Conservation (phyloP, 1,139 yeast genomes). For the Wickerhamomyces sp. region DNA sequence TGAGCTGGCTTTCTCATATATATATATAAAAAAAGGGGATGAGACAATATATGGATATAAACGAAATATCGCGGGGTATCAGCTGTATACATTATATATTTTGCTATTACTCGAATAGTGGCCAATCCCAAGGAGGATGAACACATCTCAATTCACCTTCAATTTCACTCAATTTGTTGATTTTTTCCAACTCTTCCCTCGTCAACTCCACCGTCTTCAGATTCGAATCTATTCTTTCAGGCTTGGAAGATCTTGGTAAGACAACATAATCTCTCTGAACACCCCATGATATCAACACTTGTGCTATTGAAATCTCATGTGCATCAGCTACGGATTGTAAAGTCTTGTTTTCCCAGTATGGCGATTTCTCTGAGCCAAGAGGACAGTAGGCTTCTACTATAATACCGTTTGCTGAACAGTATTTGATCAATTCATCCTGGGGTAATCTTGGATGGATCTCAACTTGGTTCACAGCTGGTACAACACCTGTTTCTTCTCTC, state of each 20-base stretch:
- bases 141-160: conserved; percentile 43
- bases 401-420: too few relatives aligned
- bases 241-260: conserved; percentile 65
- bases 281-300: conserved; percentile 64
- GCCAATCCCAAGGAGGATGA: not conserved
- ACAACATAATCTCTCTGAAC: conserved; percentile 61
- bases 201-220: conserved; percentile 42
- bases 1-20: not conserved
- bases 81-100: not conserved
- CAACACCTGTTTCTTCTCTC: not conserved
- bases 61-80: not conserved
- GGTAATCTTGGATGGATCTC: not conserved
- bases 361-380: too few relatives aligned
- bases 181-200: conserved; percentile 45
- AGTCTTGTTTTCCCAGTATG: too few relatives aligned
- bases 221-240: conserved; percentile 54
- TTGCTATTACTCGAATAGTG: not conserved
- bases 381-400: too few relatives aligned
- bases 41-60: too few relatives aligned
- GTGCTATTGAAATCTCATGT: conserved; percentile 48
- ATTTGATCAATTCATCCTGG: not conserved
- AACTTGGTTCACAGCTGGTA: not conserved
- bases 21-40: too few relatives aligned
- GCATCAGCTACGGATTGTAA: conserved; percentile 47
- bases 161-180: conserved; percentile 39